Base-by-base conservation (phyloP, 371 early-diverging fungal species). In the Smittium mucronatum region DNA sequence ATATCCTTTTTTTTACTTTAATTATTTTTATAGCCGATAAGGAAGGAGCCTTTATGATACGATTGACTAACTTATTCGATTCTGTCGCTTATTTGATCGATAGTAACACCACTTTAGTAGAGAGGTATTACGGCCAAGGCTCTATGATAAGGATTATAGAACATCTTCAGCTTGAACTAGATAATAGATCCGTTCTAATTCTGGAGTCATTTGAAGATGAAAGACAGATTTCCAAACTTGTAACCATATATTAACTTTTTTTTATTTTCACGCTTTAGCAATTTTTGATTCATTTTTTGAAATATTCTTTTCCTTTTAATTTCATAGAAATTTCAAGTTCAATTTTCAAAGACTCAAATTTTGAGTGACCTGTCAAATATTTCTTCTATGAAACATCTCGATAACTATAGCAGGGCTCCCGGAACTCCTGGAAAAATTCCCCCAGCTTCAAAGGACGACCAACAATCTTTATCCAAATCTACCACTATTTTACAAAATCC, bases 101-200 rank as follows among this genome's bases (percentile, higher is more conserved):
- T 75, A 86, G 88, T 67, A 91, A 94, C 70, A 87, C 88, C 63
- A 84, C 88, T 0, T 76, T 93, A 16, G 88, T 96, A 0, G 88
- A 92, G 69, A 75, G 82, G 11, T 85, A 89, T 72, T 95, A 93
- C 75, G 79, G 79, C 2, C 93, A 92, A 0, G 94, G 95, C 11
- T 83, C 86, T n/a, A 89, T 93, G 88, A 76, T 93, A 25, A 83
- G 91, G 26, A 86, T 95, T 2, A 89, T 94, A 63, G 89, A 91
- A 74, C 78, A 88, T 15, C 75, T 96, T 57, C 93, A 95, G 75
- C 86, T 89, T 72, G 95, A 94, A 72, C 87, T 87, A 15, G 93
- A 93, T 71, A 80, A 80, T 36, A 92, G 93, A 64, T 84, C 88
- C 47, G 74, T 79, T n/a, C 82, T 84, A 70, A 82, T 94, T 29